Percentiles rank a stretch among this genome's conserved stretches.
Evolutionary conservation across 305 asterid genomes (phyloP).

Genomic region (Solanum hybrid): DNA sequence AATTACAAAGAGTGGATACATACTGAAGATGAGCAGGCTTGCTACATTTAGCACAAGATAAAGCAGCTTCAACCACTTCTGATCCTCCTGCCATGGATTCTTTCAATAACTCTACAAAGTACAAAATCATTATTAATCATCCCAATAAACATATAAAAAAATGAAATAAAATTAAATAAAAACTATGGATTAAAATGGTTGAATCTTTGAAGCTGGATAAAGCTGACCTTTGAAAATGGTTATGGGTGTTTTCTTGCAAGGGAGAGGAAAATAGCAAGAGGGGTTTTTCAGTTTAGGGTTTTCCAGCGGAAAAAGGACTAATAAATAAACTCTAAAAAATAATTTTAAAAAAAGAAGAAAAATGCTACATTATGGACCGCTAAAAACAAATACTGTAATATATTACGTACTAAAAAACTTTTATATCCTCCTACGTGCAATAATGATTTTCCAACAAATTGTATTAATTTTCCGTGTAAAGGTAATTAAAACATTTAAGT

Average conservation of each 20-base stretch:
- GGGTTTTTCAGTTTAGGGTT: neutral
- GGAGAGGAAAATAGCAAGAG: neutral
- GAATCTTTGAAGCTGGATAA: neutral
- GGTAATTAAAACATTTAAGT: neutral
- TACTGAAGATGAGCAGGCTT: slow-evolving; percentile 85
- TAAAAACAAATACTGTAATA: neutral
- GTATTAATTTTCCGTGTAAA: neutral
- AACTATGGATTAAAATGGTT: neutral
- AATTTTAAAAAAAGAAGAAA: neutral
- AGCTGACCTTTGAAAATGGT: neutral
- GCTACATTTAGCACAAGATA: slow-evolving; percentile 77
- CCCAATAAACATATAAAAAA: neutral
- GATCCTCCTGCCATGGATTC: slow-evolving; percentile 58
- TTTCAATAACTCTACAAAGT: neutral
- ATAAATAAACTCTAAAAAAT: neutral
- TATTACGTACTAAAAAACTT: neutral
- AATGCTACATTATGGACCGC: neutral
- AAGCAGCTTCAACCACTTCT: slow-evolving; percentile 37
- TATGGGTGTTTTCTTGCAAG: neutral
- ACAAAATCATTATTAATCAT: neutral
- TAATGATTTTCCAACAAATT: neutral
- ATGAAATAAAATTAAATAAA: neutral
- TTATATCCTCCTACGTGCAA: neutral
- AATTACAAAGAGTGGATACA: slow-evolving; percentile 7
- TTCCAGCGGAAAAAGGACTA: neutral